Percentiles rank a stretch among this genome's conserved stretches.
Evolutionary conservation across 164 flowering plant species (phyloP).

Genomic region (Tinospora cordifolia): DNA sequence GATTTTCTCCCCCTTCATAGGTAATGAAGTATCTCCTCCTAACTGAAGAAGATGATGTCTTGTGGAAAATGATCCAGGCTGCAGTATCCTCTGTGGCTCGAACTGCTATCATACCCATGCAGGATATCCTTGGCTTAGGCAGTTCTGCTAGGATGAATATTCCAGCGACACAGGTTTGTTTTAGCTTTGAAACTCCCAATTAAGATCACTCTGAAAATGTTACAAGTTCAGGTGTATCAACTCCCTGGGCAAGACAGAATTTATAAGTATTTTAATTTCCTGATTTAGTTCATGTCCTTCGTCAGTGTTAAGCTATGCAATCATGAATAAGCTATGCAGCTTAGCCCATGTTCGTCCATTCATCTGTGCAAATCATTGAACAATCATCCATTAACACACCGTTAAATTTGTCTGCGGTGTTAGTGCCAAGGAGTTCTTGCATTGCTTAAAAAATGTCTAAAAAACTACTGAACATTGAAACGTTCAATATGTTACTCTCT

Average conservation of each 20-base stretch:
- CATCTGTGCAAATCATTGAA: background rate
- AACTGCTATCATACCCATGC: conserved; percentile 81
- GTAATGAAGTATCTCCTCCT: conserved; percentile 53
- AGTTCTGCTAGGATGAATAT: conserved; percentile 89
- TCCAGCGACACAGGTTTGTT: conserved; percentile 89
- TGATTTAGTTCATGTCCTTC: conserved; percentile 1
- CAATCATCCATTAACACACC: background rate
- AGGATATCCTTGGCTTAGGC: conserved; percentile 78
- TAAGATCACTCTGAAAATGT: background rate
- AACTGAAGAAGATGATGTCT: conserved; percentile 45
- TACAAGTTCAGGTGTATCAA: background rate
- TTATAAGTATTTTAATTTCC: background rate
- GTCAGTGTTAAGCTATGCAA: background rate
- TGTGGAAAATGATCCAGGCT: conserved; percentile 61
- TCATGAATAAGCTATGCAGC: background rate
- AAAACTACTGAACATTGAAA: background rate
- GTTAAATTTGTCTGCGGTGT: background rate
- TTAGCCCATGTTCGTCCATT: background rate
- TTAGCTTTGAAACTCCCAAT: background rate
- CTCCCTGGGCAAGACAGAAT: background rate
- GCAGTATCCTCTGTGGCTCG: conserved; percentile 71
- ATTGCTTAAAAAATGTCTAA: background rate
- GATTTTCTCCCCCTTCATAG: conserved; percentile 30
- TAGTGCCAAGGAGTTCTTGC: too few species aligned
- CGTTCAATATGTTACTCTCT: background rate